These are phyloP conservation scores for Leishmania gerbilli DNA, from an alignment of 208 protist genomes.

Conservation along the genomic window DNA sequence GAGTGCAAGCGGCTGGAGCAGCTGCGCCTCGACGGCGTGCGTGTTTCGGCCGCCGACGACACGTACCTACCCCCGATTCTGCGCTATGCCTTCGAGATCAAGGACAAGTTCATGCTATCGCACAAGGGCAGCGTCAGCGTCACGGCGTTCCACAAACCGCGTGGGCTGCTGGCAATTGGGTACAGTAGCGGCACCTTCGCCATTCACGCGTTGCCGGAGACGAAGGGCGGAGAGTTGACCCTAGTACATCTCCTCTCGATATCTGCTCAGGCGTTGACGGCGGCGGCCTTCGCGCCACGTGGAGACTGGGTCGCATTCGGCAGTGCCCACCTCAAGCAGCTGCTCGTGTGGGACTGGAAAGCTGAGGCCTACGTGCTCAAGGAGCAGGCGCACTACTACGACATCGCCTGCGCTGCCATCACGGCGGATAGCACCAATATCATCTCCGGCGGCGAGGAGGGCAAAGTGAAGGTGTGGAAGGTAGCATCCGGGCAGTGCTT, in stretches of 20 bases:
- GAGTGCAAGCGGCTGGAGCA: constrained; percentile 79
- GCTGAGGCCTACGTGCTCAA: constrained; percentile 92
- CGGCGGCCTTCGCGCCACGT: constrained; percentile 78
- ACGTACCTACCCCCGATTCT: constrained; percentile 69
- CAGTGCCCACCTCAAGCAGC: constrained; percentile 86
- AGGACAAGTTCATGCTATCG: constrained; percentile 85
- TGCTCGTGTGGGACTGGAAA: constrained; percentile 95
- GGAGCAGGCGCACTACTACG: constrained; percentile 94
- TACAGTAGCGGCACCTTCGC: constrained; percentile 93
- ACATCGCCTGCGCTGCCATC: constrained; percentile 88
- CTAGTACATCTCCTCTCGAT: constrained; percentile 92
- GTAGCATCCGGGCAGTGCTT: constrained; percentile 89
- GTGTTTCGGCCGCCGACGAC: constrained; percentile 79
- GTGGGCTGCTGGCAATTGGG: constrained; percentile 84
- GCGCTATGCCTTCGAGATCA: constrained; percentile 80
- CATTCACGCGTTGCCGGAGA: constrained; percentile 65
- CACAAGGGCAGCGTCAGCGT: constrained; percentile 89
- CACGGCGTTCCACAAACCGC: constrained; percentile 70
- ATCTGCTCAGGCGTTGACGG: constrained; percentile 88
- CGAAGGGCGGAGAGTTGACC: constrained; percentile 40
- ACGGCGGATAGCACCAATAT: constrained; percentile 88
- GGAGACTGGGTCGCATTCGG: constrained; percentile 92
- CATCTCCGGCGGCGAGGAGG: constrained; percentile 92
- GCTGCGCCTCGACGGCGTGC: constrained; percentile 76
- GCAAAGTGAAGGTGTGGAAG: constrained; percentile 95